A percentile compares a stretch with the other conserved stretches of the same genome.
These are phyloP conservation scores for Ophiostoma triangulosporum DNA, from an alignment of 2,329 filamentous ascomycete genomes.

Conservation along the genomic window DNA sequence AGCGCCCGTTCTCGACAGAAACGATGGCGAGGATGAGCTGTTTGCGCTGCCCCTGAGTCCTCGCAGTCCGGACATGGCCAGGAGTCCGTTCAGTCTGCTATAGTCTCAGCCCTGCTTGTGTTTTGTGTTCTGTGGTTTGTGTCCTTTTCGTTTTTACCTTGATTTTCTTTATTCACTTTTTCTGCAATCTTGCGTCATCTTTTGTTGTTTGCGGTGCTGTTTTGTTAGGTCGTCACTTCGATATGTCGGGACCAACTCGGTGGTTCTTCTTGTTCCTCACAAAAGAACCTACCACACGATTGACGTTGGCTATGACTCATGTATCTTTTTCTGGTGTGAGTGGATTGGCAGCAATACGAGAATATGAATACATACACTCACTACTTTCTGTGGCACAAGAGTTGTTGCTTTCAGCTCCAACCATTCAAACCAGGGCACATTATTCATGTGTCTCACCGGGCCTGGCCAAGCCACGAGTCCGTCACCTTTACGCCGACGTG, in stretches of 20 bases:
- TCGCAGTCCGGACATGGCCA: slow-evolving; percentile 71
- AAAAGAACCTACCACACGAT: no score
- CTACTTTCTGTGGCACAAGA: no score
- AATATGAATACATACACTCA: no score
- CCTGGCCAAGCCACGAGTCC: not conserved
- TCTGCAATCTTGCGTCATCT: not conserved
- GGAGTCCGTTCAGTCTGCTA: slow-evolving; percentile 60
- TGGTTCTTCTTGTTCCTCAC: not conserved
- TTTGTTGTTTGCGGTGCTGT: no score
- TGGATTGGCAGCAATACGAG: no score
- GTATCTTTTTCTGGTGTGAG: no score
- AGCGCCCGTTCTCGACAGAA: slow-evolving; percentile 3
- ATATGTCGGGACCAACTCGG: not conserved
- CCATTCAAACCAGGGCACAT: not conserved
- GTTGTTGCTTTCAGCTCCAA: not conserved
- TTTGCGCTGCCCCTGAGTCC: slow-evolving; percentile 83
- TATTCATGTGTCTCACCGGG: not conserved
- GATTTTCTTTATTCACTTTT: not conserved
- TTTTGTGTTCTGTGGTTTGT: not conserved
- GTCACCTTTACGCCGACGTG: not conserved
- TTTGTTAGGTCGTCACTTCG: not conserved
- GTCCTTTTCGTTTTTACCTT: not conserved
- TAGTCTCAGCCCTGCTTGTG: slow-evolving; percentile 9
- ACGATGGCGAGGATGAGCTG: slow-evolving; percentile 61
- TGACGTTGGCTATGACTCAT: no score